phyloP scores from a whole-genome alignment of 1,284 basidiomycete genomes.

The Chalciporus sp. region DNA sequence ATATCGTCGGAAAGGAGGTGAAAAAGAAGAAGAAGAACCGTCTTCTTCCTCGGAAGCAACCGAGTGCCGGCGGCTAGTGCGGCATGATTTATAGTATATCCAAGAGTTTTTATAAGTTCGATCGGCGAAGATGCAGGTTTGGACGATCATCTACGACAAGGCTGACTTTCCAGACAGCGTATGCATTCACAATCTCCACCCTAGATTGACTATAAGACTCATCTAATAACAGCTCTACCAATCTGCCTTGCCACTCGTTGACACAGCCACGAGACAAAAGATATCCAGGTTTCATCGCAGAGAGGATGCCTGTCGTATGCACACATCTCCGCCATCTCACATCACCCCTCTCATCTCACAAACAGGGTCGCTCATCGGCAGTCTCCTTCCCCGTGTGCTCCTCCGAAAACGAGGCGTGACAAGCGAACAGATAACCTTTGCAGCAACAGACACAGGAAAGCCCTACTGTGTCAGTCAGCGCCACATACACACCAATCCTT shows the following conservation, averaged over 20 bases:
- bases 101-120: not conserved
- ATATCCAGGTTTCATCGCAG: constrained; percentile 67
- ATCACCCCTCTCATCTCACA: not conserved
- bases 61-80: constrained; percentile 5
- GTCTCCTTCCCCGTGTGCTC: constrained; percentile 64
- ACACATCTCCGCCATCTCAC: not conserved
- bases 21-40: not conserved
- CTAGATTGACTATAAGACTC: constrained; percentile 1
- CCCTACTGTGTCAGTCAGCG: constrained; percentile 62
- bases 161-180: constrained; percentile 56
- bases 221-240: constrained; percentile 51
- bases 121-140: constrained; percentile 51
- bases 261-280: constrained; percentile 52
- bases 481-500: not conserved
- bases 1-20: not conserved
- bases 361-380: constrained; percentile 71
- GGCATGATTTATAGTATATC: not conserved
- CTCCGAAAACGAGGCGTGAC: constrained; percentile 57
- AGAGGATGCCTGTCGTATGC: constrained; percentile 73
- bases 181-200: constrained; percentile 22
- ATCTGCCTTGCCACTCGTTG: constrained; percentile 54
- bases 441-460: constrained; percentile 62
- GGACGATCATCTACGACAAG: constrained; percentile 55
- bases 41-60: constrained; percentile 1
- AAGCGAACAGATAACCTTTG: constrained; percentile 51